Base-by-base conservation (phyloP, 1,284 basidiomycete genomes). In the Rhizoctonia solani region DNA sequence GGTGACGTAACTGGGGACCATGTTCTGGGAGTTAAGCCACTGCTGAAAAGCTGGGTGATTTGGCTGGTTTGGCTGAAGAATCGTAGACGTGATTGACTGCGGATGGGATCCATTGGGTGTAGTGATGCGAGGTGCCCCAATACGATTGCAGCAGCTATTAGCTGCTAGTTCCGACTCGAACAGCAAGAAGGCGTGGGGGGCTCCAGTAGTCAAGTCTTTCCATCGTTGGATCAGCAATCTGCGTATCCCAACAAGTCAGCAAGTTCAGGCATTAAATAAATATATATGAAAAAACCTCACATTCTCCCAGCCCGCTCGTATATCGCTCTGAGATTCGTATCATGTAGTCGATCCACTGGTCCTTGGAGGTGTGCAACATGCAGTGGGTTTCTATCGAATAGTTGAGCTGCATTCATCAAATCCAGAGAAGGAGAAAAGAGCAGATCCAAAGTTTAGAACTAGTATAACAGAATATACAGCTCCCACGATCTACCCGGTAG, bases 361-460 rank as follows among this genome's bases (percentile, higher is more conserved):
- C 59, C 59, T 50, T 65, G 59, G 47, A 65, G 59, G 44, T 65
- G 59, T 25, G 59, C 49, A 42, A 65, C 59, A 53, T 65, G 59
- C 1, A 65, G 49, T 9, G 59, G 59, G 27, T 65, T 65, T 23
- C 59, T 47, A 27, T 65, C 59, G 25, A 65, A 65, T 19, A 65
- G 27, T 30, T 39, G 16, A 5, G 59, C 59, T 21, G 39, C 34
- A 27, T 39, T 53, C 27, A 16, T 16, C 8, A 19, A 11, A 21
- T 9, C 8, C 9, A 11, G 44, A 9, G 44, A 9, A 11, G 21
- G 44, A 8, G 37, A 16, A 9, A 46, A 9, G 6, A 21, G 44
- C 19, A 6, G 44, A 46, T 9, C 6, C 44, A 19, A 46, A 19
- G 44, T 21, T 19, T 6, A 21, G 19, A 19, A 19, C 16, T 8